Evolutionary conservation across 2,329 filamentous ascomycete species (phyloP).

Genomic region (Diplocarpon rosae): DNA sequence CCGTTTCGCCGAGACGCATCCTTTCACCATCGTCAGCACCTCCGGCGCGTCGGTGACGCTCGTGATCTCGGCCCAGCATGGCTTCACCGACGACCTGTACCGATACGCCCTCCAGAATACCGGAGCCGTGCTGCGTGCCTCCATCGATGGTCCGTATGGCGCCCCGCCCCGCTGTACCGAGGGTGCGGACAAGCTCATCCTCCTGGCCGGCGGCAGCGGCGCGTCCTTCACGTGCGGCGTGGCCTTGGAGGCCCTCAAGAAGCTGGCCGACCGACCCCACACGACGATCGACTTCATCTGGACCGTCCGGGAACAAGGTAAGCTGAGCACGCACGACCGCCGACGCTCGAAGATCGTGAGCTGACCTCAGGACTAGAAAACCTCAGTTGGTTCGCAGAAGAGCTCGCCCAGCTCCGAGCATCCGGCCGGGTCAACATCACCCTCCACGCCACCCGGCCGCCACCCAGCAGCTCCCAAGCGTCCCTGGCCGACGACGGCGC

Average conservation of each 20-base stretch:
- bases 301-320: too few species aligned
- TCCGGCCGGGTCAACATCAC: slow-evolving; percentile 23
- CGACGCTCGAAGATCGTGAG: too few species aligned
- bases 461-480: neutral
- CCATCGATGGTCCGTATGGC: slow-evolving; percentile 50
- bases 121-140: slow-evolving; percentile 37
- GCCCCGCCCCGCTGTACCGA: slow-evolving; percentile 37
- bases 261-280: too few species aligned
- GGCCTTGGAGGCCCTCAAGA: too few species aligned
- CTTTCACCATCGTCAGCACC: slow-evolving; percentile 46
- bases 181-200: slow-evolving; percentile 41
- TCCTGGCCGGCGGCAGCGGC: slow-evolving; percentile 50
- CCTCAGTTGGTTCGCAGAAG: slow-evolving; percentile 15
- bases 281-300: too few species aligned
- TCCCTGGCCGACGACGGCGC: too few species aligned
- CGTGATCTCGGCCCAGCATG: slow-evolving; percentile 45
- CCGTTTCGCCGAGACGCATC: slow-evolving; percentile 47
- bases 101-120: slow-evolving; percentile 39
- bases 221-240: slow-evolving; percentile 44
- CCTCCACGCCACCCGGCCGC: slow-evolving; percentile 23
- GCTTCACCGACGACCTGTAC: slow-evolving; percentile 47
- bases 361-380: too few species aligned
- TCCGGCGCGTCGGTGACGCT: slow-evolving; percentile 37
- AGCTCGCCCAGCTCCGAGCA: slow-evolving; percentile 22
- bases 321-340: too few species aligned